Base-by-base conservation (phyloP, 371 early-diverging fungal species). In the Chytridium lagenaria region DNA sequence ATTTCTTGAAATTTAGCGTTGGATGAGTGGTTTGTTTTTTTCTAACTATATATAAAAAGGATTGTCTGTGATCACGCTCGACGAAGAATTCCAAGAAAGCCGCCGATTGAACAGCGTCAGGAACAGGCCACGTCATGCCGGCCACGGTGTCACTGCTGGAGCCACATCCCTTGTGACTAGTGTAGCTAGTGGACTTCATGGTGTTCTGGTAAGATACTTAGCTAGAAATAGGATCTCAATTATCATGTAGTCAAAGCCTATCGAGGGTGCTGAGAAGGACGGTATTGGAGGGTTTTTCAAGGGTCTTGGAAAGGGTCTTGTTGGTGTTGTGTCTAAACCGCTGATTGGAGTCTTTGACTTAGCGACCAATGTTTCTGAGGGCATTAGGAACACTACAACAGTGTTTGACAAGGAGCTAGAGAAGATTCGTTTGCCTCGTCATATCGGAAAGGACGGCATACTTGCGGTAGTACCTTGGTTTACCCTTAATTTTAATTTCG, bases 321-420 rank as follows among this genome's bases (percentile, higher is more conserved):
- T 98, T 15, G 99, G 98, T 2, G 92, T 87, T 2, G 94, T 96
- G 16, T 93, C 96, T 10, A 98, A 98, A 77, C 98, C 98, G 0
- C 85, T 94, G 16, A 92, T 96, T 7, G 98, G 98, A 2, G 90
- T 95, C 28, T 90, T 96, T 77, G 98, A 98, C 73, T 84, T 97
- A 34, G 94, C 96, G 0, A 92, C 92, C 22, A 94, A 93, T 79
- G 93, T 98, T 0, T 90, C 95, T 19, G 95, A 95, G 81, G 97
- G 98, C 50, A 97, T 99, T 76, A 91, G 93, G 19, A 97, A 98
- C 83, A 97, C 98, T 10, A 96, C 99, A 0, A 95, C 93, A 0
- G 94, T 95, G 23, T 95, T 96, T 83, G 95, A 95, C 70, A 87
- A 86, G 66, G 94, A 92, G 55, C 77, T 91, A 30, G 90, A 88